A percentile compares a stretch with the other conserved stretches of the same genome.
These are phyloP conservation scores for Naganishia onofrii DNA, from an alignment of 768 basidiomycete genomes.

Conservation along the genomic window DNA sequence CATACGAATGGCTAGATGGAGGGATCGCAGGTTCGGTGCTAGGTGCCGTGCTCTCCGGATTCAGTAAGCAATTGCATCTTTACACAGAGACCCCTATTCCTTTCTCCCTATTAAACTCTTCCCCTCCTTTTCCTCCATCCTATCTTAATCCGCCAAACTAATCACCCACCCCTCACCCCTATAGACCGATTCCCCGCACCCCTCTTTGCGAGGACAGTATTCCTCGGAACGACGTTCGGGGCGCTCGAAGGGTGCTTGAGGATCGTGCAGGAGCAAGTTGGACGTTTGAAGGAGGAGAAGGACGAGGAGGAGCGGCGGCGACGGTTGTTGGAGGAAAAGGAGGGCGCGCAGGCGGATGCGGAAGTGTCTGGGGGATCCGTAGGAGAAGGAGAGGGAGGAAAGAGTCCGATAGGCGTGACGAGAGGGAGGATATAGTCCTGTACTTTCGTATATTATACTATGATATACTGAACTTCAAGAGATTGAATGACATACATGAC, in stretches of 20 bases:
- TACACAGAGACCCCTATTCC: too few species aligned
- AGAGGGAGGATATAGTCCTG: not conserved
- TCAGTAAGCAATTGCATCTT: slow-evolving; percentile 47
- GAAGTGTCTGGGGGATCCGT: too few species aligned
- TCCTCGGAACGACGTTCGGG: slow-evolving; percentile 46
- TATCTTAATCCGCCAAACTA: too few species aligned
- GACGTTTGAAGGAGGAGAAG: slow-evolving; percentile 20
- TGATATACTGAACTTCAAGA: too few species aligned
- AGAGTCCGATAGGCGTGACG: not conserved
- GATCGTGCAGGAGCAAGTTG: slow-evolving; percentile 26
- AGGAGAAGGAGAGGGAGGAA: not conserved
- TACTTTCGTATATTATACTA: too few species aligned
- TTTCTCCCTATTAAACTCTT: too few species aligned
- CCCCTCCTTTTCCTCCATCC: too few species aligned
- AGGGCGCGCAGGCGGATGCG: too few species aligned
- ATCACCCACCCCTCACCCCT: too few species aligned
- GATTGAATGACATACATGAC: too few species aligned
- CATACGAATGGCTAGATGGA: slow-evolving; percentile 43
- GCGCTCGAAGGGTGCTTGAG: slow-evolving; percentile 28
- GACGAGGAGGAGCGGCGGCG: slow-evolving; percentile 1
- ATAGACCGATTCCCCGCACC: slow-evolving; percentile 44
- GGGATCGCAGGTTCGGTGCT: slow-evolving; percentile 42
- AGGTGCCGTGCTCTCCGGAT: slow-evolving; percentile 37
- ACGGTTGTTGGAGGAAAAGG: not conserved
- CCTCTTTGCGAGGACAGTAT: slow-evolving; percentile 40